Percentiles rank a stretch among this genome's conserved stretches.
Evolutionary conservation across 2,329 filamentous ascomycete species (phyloP).

Genomic region (Nigrospora osmanthi): DNA sequence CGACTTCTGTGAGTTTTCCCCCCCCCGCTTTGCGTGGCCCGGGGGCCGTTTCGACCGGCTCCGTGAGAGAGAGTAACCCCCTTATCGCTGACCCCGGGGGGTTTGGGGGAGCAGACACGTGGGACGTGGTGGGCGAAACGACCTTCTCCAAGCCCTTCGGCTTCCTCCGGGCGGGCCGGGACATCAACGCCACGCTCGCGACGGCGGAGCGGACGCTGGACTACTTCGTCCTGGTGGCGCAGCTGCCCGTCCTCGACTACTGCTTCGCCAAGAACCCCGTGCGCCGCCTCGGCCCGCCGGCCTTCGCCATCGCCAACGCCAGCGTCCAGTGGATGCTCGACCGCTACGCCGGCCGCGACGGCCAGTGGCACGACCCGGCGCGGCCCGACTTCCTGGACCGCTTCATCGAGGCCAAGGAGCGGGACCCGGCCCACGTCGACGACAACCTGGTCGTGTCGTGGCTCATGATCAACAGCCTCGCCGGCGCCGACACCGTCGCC

Average conservation of each 20-base stretch:
- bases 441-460: constrained; percentile 18
- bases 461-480: constrained; percentile 3
- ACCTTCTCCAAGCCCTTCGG: constrained; percentile 33
- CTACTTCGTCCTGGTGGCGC: constrained; percentile 18
- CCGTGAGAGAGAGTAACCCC: too few species aligned
- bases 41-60: too few species aligned
- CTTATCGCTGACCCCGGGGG: too few species aligned
- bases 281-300: constrained; percentile 1
- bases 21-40: too few species aligned
- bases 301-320: neutral
- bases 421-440: constrained; percentile 16
- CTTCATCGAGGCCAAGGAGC: constrained; percentile 17
- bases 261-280: constrained; percentile 27
- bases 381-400: constrained; percentile 16
- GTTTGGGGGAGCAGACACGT: constrained; percentile 21
- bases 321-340: neutral
- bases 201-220: constrained; percentile 24
- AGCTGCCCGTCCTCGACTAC: constrained; percentile 23
- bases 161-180: constrained; percentile 28
- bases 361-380: neutral
- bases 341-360: neutral
- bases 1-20: neutral
- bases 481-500: constrained; percentile 3
- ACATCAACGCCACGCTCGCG: constrained; percentile 28
- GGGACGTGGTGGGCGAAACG: constrained; percentile 34